phyloP scores from a whole-genome alignment of 2,329 filamentous ascomycete genomes.

The Cladosporium sp. region DNA sequence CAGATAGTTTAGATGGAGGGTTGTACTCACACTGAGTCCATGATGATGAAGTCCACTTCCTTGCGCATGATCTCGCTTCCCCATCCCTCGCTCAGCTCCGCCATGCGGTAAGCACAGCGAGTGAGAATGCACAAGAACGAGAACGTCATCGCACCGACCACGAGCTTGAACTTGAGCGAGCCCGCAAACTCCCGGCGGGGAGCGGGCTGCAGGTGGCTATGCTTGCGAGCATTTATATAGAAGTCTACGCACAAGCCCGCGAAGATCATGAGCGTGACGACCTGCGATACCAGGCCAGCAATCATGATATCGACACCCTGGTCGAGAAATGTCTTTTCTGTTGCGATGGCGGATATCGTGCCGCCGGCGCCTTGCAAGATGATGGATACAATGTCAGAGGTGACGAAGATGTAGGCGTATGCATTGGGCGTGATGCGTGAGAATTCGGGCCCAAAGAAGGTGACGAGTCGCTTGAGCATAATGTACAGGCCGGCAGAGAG shows the following conservation, averaged over 20 bases:
- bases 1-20: neutral
- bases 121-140: conserved; percentile 49
- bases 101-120: conserved; percentile 52
- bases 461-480: conserved; percentile 43
- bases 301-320: conserved; percentile 50
- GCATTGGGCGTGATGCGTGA: conserved; percentile 30
- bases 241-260: conserved; percentile 40
- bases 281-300: conserved; percentile 57
- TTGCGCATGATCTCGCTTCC: conserved; percentile 1
- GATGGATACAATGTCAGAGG: conserved; percentile 56
- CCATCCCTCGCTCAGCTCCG: conserved; percentile 35
- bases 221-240: conserved; percentile 14
- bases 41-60: neutral
- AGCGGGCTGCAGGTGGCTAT: conserved; percentile 20
- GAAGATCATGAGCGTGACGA: conserved; percentile 52
- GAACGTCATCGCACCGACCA: conserved; percentile 31
- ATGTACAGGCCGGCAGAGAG: conserved; percentile 49
- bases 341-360: conserved; percentile 40
- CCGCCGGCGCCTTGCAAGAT: conserved; percentile 58
- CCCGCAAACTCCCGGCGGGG: neutral
- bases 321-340: conserved; percentile 44
- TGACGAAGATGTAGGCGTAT: conserved; percentile 57
- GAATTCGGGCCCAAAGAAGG: conserved; percentile 37
- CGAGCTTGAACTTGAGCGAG: neutral
- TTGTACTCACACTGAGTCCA: neutral